Conservation (phyloP, 139 green algal species). For the Raphidocelis subcapitata region DNA sequence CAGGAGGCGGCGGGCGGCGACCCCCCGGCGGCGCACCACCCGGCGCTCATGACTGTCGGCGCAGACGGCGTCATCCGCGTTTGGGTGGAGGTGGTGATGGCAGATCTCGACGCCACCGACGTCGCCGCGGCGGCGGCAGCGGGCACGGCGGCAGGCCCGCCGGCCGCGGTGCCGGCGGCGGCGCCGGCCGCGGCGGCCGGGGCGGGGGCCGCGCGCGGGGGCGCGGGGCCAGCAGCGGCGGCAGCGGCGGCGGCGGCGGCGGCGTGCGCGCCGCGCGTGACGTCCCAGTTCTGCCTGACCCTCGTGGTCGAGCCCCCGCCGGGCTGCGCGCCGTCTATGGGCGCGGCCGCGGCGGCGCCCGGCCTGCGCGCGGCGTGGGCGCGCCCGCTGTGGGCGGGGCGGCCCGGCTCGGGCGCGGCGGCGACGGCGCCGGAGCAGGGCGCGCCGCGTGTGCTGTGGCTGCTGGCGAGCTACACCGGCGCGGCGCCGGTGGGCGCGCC, state of each 20-base stretch:
- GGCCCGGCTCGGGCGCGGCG: neutral
- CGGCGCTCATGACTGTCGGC: constrained; percentile 59
- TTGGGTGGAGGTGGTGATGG: constrained; percentile 63
- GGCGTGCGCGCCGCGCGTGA: neutral
- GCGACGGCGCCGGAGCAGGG: neutral
- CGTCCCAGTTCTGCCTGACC: constrained; percentile 63
- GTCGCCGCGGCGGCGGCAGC: constrained; percentile 8
- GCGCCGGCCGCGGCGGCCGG: neutral
- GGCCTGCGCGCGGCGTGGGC: neutral
- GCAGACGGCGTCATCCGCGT: constrained; percentile 58
- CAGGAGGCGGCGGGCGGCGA: constrained; percentile 2
- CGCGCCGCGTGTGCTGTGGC: constrained; percentile 21
- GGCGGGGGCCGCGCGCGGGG: no score
- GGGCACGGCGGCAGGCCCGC: neutral
- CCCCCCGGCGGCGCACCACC: constrained; percentile 25
- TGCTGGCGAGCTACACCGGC: constrained; percentile 4
- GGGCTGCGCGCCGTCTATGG: constrained; percentile 42
- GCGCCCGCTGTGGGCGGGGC: neutral
- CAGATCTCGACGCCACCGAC: constrained; percentile 6
- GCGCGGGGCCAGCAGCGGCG: constrained; percentile 3
- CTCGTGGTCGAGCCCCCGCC: constrained; percentile 64
- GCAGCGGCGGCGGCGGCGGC: constrained; percentile 8
- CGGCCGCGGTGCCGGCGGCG: no score
- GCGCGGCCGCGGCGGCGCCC: constrained; percentile 23
- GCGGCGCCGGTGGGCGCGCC: constrained; percentile 1